A percentile compares a stretch with the other conserved stretches of the same genome.
Evolutionary conservation across 2,329 filamentous ascomycete species (phyloP).

Genomic region (Hortaea sp.): DNA sequence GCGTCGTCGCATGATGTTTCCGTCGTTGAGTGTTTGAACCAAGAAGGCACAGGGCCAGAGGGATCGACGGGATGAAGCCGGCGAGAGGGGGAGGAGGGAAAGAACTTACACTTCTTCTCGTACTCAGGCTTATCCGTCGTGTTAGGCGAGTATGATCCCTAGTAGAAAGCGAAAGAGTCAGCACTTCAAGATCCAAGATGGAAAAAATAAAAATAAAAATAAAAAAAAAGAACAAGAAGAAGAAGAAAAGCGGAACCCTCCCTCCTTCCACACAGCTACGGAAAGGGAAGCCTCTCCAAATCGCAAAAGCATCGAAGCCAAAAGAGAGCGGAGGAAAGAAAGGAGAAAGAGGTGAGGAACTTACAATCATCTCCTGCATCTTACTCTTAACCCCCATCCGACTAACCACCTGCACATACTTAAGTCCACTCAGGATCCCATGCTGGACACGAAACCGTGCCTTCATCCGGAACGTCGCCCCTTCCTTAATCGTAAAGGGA

Average conservation of each 20-base stretch:
- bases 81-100: background rate
- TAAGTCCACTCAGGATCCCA: slow-evolving; percentile 86
- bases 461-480: slow-evolving; percentile 86
- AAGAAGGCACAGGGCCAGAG: background rate
- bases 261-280: no score
- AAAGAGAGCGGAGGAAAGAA: background rate
- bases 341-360: slow-evolving; percentile 21
- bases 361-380: slow-evolving; percentile 94
- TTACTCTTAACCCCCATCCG: slow-evolving; percentile 81
- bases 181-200: background rate
- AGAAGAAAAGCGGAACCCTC: background rate
- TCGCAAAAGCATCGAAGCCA: background rate
- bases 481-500: slow-evolving; percentile 97
- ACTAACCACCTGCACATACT: slow-evolving; percentile 93
- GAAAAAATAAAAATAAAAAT: background rate
- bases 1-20: background rate
- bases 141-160: slow-evolving; percentile 90
- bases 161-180: slow-evolving; percentile 1
- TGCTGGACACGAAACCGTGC: slow-evolving; percentile 93
- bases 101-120: slow-evolving; percentile 74
- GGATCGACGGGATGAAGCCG: background rate
- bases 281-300: no score
- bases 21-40: background rate
- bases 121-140: slow-evolving; percentile 79
- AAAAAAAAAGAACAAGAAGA: background rate